These are phyloP conservation scores for Apiotrichum domesticum DNA, from an alignment of 1,284 basidiomycete species.

Conservation along the genomic window DNA sequence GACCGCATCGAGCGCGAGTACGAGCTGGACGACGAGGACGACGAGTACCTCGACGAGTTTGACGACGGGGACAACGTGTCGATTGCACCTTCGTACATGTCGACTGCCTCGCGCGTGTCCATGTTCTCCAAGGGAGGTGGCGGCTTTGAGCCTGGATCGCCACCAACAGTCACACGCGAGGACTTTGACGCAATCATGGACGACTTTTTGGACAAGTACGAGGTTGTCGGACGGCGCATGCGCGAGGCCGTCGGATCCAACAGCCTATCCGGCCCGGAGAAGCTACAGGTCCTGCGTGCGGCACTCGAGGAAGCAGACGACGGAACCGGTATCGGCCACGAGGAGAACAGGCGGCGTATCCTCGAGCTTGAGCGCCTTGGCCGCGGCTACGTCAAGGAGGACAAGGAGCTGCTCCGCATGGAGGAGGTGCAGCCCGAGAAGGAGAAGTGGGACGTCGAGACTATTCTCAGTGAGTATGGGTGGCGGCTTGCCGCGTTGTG, in stretches of 20 bases:
- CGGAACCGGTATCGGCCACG: slow-evolving; percentile 45
- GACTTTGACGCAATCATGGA: slow-evolving; percentile 90
- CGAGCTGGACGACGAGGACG: slow-evolving; percentile 54
- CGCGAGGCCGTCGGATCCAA: slow-evolving; percentile 58
- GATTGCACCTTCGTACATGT: slow-evolving; percentile 35
- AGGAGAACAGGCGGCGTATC: slow-evolving; percentile 58
- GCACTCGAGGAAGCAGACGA: slow-evolving; percentile 61
- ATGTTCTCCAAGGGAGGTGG: slow-evolving; percentile 9
- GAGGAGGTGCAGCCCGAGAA: slow-evolving; percentile 54
- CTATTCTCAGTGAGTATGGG: slow-evolving; percentile 70
- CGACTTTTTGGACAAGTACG: slow-evolving; percentile 89
- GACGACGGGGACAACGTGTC: slow-evolving; percentile 37
- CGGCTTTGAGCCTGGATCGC: slow-evolving; percentile 17
- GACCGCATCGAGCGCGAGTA: slow-evolving; percentile 79
- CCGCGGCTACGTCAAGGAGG: slow-evolving; percentile 48
- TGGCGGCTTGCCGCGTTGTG: not conserved
- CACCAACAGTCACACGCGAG: slow-evolving; percentile 69
- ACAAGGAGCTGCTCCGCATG: slow-evolving; percentile 28
- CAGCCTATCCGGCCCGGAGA: slow-evolving; percentile 65
- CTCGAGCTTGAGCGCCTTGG: slow-evolving; percentile 52
- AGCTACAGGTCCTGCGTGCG: slow-evolving; percentile 68
- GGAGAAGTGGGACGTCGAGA: slow-evolving; percentile 89
- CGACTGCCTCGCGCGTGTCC: slow-evolving; percentile 28
- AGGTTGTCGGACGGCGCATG: slow-evolving; percentile 78
- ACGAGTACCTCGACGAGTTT: slow-evolving; percentile 48